Evolutionary conservation across 1,284 basidiomycete genomes (phyloP).

Genomic region (Mycena sp.): DNA sequence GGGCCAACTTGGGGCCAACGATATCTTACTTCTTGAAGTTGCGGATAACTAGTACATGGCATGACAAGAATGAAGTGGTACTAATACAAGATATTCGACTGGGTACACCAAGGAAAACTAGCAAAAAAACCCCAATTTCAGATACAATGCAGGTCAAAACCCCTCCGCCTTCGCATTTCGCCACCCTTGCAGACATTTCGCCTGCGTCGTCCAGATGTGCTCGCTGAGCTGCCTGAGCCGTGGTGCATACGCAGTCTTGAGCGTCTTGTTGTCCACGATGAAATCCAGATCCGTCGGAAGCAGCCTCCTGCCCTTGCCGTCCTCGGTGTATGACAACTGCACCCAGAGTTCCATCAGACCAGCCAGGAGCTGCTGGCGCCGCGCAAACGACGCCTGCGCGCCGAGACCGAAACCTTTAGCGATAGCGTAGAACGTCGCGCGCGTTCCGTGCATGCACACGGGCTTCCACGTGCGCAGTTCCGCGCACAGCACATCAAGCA

Average conservation of each 20-base stretch:
- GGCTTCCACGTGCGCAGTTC: slow-evolving; percentile 44
- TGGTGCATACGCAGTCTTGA: slow-evolving; percentile 20
- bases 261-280: slow-evolving; percentile 18
- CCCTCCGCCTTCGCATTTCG: slow-evolving; percentile 22
- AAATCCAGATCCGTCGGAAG: slow-evolving; percentile 24
- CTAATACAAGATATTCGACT: too few species aligned
- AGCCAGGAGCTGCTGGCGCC: slow-evolving; percentile 8
- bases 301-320: slow-evolving; percentile 17
- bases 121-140: not conserved
- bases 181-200: slow-evolving; percentile 25
- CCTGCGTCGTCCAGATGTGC: slow-evolving; percentile 29
- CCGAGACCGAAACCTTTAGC: slow-evolving; percentile 36
- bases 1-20: too few species aligned
- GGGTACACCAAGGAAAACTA: too few species aligned
- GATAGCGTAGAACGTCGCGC: slow-evolving; percentile 41
- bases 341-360: slow-evolving; percentile 28
- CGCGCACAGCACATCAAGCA: slow-evolving; percentile 43
- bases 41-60: too few species aligned
- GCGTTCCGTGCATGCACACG: slow-evolving; percentile 37
- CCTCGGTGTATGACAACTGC: slow-evolving; percentile 16
- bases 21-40: too few species aligned
- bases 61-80: too few species aligned
- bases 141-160: slow-evolving; percentile 11
- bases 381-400: not conserved
- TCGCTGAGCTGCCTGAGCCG: slow-evolving; percentile 24